Conservation (phyloP, 2,329 filamentous ascomycete genomes). For the Bipolaris bicolor region DNA sequence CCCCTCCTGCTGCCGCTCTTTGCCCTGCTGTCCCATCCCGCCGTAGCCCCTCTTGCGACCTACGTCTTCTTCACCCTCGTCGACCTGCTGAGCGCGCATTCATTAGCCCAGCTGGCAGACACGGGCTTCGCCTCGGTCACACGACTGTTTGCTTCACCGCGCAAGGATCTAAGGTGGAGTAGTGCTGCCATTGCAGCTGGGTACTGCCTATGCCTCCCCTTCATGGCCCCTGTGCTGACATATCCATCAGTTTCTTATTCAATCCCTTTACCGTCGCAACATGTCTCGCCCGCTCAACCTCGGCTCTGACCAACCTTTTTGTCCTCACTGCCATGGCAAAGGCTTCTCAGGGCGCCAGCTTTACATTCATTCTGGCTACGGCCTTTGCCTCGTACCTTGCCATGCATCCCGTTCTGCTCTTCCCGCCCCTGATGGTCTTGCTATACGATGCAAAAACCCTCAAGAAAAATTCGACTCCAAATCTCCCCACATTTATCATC, state of each 20-base stretch:
- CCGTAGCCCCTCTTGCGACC: constrained; percentile 72
- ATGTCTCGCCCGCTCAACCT: constrained; percentile 87
- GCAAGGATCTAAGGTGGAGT: constrained; percentile 76
- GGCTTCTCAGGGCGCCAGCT: constrained; percentile 72
- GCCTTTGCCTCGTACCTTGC: constrained; percentile 89
- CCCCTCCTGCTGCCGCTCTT: constrained; percentile 91
- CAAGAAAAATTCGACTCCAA: constrained; percentile 37
- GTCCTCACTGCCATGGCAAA: constrained; percentile 83
- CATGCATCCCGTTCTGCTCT: constrained; percentile 86
- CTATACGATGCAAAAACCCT: constrained; percentile 62
- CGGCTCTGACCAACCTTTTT: constrained; percentile 85
- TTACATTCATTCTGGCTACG: constrained; percentile 82
- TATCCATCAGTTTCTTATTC: constrained; percentile 75
- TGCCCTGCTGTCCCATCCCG: constrained; percentile 78
- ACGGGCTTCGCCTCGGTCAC: constrained; percentile 80
- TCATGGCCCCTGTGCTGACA: constrained; percentile 18
- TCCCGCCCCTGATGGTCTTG: constrained; percentile 80
- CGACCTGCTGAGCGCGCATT: constrained; percentile 82
- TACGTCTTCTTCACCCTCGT: constrained; percentile 79
- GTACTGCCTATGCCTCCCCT: constrained; percentile 54
- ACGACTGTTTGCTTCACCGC: constrained; percentile 76
- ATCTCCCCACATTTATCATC: constrained; percentile 58
- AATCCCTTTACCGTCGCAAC: constrained; percentile 93
- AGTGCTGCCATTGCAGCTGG: constrained; percentile 78
- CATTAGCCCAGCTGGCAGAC: constrained; percentile 78